Base-by-base conservation (phyloP, 2,329 filamentous ascomycete species). In the Phaeosphaeriaceae sp. region DNA sequence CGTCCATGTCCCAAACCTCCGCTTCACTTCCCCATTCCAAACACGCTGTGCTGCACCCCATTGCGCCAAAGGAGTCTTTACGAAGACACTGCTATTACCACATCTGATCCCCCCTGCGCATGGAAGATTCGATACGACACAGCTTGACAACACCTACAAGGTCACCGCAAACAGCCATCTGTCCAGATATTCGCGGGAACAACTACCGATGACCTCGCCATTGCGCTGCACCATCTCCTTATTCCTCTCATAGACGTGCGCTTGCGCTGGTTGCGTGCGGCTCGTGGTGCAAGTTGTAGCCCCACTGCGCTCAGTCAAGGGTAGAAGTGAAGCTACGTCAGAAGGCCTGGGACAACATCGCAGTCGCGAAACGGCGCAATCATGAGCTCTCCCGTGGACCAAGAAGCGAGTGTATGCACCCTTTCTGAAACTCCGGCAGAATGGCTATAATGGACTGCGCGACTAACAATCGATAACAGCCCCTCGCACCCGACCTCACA, bases 191-290 rank as follows among this genome's bases (percentile, higher is more conserved):
- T 51, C 51, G 48, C 61, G 57, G 53, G 54, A 57, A 53, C 62
- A 57, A 56, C 62, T 59, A 65, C 71, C 68, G 63, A 77, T 77
- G 75, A 76, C 36, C 71, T 68, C 61, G 63, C 61, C 57, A 69
- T 49, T 56, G 51, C 66, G 56, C 50, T 57, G 54, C 48, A 53
- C 63, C 46, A 63, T 52, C 55, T 61, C 60, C 60, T 63, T 61
- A 61, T 60, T 56, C 46, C 53, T 61, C 58, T 62, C 64, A 68
- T 72, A 73, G 67, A 58, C 60, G 65, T 61, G 52, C 55, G 50
- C 58, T 61, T 60, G 61, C 58, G 53, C 53, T 48, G 55, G 53
- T 51, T 48, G 58, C 57, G 60, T 52, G 42, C 46, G 45, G 50
- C 19, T 11, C 13, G 31, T 55, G 53, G 51, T 55, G 58, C 36